These are phyloP conservation scores for Rhytidhysteron rufulum DNA, from an alignment of 2,329 filamentous ascomycete species.

Conservation along the genomic window DNA sequence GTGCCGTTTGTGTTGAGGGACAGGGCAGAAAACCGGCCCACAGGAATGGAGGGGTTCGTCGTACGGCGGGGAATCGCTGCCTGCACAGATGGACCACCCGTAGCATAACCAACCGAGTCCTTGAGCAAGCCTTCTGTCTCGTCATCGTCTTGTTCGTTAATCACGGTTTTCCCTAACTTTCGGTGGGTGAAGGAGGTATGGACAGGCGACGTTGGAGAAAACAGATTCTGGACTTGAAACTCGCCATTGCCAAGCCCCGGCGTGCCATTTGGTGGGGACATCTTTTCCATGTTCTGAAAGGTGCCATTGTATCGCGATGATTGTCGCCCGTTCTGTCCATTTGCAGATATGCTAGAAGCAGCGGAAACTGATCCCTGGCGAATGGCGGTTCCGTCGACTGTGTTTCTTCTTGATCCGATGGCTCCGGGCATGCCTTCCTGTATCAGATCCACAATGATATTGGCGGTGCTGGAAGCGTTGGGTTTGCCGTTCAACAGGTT, in stretches of 20 bases:
- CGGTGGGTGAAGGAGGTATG: slow-evolving; percentile 65
- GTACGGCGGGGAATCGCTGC: slow-evolving; percentile 58
- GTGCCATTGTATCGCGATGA: slow-evolving; percentile 58
- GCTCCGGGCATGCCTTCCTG: slow-evolving; percentile 30
- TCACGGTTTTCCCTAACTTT: slow-evolving; percentile 63
- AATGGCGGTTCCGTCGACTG: slow-evolving; percentile 46
- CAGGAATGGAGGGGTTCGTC: slow-evolving; percentile 68
- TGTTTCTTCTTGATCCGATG: slow-evolving; percentile 51
- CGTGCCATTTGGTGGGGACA: slow-evolving; percentile 57
- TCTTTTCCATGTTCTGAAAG: slow-evolving; percentile 60
- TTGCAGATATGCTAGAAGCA: slow-evolving; percentile 44
- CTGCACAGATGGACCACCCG: slow-evolving; percentile 56
- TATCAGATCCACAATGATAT: slow-evolving; percentile 57
- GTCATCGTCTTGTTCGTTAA: slow-evolving; percentile 66
- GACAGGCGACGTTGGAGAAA: slow-evolving; percentile 71
- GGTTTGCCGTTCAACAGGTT: slow-evolving; percentile 58
- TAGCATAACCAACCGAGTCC: slow-evolving; percentile 68
- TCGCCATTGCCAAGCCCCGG: slow-evolving; percentile 54
- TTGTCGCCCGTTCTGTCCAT: slow-evolving; percentile 43
- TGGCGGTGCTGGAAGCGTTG: slow-evolving; percentile 58
- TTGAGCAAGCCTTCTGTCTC: slow-evolving; percentile 70
- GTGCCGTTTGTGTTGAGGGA: slow-evolving; percentile 62
- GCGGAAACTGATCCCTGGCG: slow-evolving; percentile 44
- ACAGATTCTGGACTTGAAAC: slow-evolving; percentile 61
- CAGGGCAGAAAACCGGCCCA: slow-evolving; percentile 64